Evolutionary conservation across 345 rosid species (phyloP).

Genomic region (Mallotus nudiflorus): DNA sequence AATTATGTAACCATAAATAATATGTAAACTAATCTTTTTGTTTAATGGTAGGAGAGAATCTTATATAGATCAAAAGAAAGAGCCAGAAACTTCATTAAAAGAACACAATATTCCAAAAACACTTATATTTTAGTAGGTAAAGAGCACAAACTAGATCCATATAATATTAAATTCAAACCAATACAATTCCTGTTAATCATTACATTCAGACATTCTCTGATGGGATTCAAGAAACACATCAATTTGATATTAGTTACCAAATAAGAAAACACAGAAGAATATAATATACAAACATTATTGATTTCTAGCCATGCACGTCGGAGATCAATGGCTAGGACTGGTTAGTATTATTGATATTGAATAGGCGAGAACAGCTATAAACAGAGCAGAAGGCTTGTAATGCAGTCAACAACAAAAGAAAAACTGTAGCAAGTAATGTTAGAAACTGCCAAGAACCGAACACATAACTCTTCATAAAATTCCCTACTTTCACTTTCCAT

Average conservation of each 20-base stretch:
- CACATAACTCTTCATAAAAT: constrained; percentile 43
- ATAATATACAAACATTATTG: not conserved
- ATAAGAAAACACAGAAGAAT: not conserved
- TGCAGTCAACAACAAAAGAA: constrained; percentile 50
- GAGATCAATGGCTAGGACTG: not conserved
- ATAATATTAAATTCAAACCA: not conserved
- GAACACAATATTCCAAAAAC: too few species aligned
- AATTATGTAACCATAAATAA: too few species aligned
- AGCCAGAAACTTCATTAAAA: too few species aligned
- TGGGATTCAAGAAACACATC: not conserved
- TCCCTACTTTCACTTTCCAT: constrained; percentile 55
- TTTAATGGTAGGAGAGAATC: too few species aligned
- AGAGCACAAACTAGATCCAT: too few species aligned
- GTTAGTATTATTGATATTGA: not conserved
- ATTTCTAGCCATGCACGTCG: not conserved
- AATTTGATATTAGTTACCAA: not conserved
- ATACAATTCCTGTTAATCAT: not conserved
- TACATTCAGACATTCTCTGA: not conserved
- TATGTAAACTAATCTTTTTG: too few species aligned
- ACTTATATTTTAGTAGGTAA: too few species aligned
- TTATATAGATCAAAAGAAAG: too few species aligned
- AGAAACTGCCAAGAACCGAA: constrained; percentile 68
- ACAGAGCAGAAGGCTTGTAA: constrained; percentile 50
- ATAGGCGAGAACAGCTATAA: constrained; percentile 22
- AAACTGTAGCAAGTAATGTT: constrained; percentile 46